Conservation (phyloP, 257 asterid species). For the Osmanthus fragrans region DNA sequence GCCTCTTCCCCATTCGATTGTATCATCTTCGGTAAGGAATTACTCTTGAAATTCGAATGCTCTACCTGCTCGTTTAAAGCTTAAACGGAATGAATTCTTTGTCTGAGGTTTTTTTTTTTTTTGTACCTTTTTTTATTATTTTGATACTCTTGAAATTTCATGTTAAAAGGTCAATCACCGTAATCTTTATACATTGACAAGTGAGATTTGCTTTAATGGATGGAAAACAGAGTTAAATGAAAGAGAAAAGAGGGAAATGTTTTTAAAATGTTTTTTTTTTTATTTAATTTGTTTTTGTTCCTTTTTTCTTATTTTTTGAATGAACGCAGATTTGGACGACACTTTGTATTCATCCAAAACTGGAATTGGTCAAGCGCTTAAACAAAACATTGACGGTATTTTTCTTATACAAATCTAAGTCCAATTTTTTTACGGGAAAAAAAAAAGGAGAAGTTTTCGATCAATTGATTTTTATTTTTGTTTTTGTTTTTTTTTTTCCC, state of each 20-base stretch:
- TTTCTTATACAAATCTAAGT: neutral
- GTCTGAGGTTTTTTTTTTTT: no score
- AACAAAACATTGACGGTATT: slow-evolving; percentile 77
- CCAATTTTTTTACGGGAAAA: neutral
- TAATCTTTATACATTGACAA: no score
- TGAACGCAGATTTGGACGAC: slow-evolving; percentile 78
- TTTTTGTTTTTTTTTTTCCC: neutral
- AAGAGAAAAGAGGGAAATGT: no score
- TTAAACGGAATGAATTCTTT: neutral
- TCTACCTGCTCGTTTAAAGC: no score
- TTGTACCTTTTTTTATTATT: no score
- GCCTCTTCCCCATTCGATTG: slow-evolving; percentile 37
- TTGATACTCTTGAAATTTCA: no score
- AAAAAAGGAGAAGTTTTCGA: neutral
- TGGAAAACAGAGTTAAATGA: no score
- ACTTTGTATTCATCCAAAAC: slow-evolving; percentile 72
- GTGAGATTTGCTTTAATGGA: no score
- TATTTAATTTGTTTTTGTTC: neutral
- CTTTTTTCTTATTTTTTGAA: neutral
- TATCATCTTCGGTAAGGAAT: slow-evolving; percentile 42
- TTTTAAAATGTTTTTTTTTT: no score
- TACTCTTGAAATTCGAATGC: neutral
- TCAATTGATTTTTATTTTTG: neutral
- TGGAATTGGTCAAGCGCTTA: slow-evolving; percentile 79
- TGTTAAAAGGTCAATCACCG: no score